Evolutionary conservation across 1,284 basidiomycete species (phyloP).

Genomic region (Prillingera fragicola): DNA sequence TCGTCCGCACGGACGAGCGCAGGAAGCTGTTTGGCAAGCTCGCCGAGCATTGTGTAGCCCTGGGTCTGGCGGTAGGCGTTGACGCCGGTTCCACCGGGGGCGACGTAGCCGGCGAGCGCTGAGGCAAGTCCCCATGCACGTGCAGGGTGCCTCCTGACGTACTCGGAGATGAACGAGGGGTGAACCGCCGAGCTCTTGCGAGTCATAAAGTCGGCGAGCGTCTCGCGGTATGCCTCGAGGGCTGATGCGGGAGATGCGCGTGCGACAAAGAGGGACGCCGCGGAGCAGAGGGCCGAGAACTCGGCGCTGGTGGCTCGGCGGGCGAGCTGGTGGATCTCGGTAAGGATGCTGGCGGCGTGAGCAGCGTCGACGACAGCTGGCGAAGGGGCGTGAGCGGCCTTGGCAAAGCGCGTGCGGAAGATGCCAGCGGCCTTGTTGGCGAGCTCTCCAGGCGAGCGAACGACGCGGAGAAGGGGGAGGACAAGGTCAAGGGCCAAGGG

Average conservation of each 20-base stretch:
- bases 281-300: slow-evolving; percentile 63
- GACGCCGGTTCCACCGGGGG: slow-evolving; percentile 54
- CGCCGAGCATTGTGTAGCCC: slow-evolving; percentile 65
- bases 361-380: slow-evolving; percentile 53
- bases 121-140: slow-evolving; percentile 63
- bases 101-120: slow-evolving; percentile 54
- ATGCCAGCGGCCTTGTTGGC: slow-evolving; percentile 77
- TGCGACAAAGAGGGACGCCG: slow-evolving; percentile 68
- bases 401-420: slow-evolving; percentile 69
- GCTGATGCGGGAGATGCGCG: slow-evolving; percentile 52
- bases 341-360: slow-evolving; percentile 52
- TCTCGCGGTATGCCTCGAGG: slow-evolving; percentile 57
- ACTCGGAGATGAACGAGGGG: slow-evolving; percentile 70
- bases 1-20: slow-evolving; percentile 50
- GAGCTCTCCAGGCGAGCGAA: slow-evolving; percentile 65
- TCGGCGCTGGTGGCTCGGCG: slow-evolving; percentile 59
- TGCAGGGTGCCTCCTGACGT: slow-evolving; percentile 62
- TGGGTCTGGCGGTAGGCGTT: slow-evolving; percentile 73
- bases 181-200: slow-evolving; percentile 75
- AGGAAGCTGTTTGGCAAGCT: slow-evolving; percentile 60
- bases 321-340: slow-evolving; percentile 68
- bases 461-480: slow-evolving; percentile 68
- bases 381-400: slow-evolving; percentile 39
- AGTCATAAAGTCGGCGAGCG: slow-evolving; percentile 69
- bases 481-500: slow-evolving; percentile 64